Percentiles rank a stretch among this genome's conserved stretches.
These are phyloP conservation scores for Leishmania gerbilli DNA, from an alignment of 208 protist genomes.

Conservation along the genomic window DNA sequence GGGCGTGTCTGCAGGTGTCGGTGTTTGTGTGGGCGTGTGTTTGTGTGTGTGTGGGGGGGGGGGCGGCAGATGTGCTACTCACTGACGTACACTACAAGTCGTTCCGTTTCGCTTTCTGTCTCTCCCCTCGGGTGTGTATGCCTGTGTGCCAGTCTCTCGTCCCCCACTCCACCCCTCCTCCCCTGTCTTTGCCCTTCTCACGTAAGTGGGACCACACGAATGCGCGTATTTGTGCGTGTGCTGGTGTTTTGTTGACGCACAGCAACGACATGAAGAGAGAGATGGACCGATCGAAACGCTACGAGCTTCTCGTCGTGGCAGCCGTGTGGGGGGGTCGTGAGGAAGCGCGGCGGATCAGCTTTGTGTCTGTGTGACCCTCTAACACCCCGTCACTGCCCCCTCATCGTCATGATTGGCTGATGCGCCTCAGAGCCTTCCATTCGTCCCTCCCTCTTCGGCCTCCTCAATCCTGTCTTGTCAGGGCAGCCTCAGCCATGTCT, in stretches of 20 bases:
- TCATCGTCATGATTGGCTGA: neutral
- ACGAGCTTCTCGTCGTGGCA: neutral
- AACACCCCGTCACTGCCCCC: neutral
- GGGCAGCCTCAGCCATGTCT: constrained; percentile 7
- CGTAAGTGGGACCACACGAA: neutral
- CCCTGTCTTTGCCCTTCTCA: neutral
- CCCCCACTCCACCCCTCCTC: neutral
- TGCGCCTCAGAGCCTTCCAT: neutral
- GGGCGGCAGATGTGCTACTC: neutral
- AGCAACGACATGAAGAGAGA: neutral
- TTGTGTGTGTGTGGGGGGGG: neutral
- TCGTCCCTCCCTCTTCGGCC: neutral
- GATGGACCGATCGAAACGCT: neutral
- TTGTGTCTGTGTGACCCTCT: neutral
- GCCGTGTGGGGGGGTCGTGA: neutral
- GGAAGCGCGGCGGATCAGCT: neutral
- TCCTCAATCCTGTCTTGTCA: constrained; percentile 10
- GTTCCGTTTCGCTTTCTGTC: neutral
- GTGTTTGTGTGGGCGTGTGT: neutral
- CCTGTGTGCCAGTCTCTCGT: neutral
- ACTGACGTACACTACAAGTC: neutral
- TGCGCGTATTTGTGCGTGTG: neutral
- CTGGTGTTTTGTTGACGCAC: neutral
- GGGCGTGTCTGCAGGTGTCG: neutral
- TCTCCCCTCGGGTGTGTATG: neutral